These are phyloP conservation scores for Areca catechu DNA, from an alignment of 176 grass and related monocot species.

Conservation along the genomic window DNA sequence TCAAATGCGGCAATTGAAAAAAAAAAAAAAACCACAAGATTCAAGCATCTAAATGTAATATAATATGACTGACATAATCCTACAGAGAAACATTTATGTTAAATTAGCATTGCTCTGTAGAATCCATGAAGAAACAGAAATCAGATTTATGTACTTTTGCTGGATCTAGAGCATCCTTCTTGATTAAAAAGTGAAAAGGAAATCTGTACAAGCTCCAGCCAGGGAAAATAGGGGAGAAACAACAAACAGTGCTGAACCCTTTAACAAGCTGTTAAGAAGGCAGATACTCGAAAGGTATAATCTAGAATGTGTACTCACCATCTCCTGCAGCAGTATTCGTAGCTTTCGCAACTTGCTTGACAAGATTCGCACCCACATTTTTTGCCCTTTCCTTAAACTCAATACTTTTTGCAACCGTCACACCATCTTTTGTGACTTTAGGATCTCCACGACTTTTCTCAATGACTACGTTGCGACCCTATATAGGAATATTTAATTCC, in stretches of 20 bases:
- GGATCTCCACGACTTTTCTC: conserved; percentile 39
- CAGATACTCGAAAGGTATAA: too few relatives aligned
- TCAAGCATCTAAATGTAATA: too few relatives aligned
- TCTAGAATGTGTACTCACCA: conserved; percentile 26
- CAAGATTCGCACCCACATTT: conserved; percentile 79
- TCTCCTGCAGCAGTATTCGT: conserved; percentile 86
- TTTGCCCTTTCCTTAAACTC: conserved; percentile 71
- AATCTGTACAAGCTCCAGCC: too few relatives aligned
- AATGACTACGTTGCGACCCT: conserved; percentile 89
- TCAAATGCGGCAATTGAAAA: background rate
- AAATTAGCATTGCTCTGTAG: too few relatives aligned
- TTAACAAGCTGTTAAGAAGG: too few relatives aligned
- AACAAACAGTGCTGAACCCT: too few relatives aligned
- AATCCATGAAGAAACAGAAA: too few relatives aligned
- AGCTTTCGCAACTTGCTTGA: conserved; percentile 83
- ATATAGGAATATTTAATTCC: background rate
- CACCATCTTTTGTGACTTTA: conserved; percentile 88
- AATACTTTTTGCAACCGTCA: conserved; percentile 81
- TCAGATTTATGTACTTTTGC: too few relatives aligned
- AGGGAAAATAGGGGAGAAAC: too few relatives aligned
- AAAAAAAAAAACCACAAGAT: background rate
- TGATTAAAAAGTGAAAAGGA: too few relatives aligned
- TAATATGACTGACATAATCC: too few relatives aligned
- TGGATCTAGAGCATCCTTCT: too few relatives aligned
- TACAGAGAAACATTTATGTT: background rate